Evolutionary conservation across 2,329 filamentous ascomycete genomes (phyloP).

Genomic region (Aureobasidium melanogenum): DNA sequence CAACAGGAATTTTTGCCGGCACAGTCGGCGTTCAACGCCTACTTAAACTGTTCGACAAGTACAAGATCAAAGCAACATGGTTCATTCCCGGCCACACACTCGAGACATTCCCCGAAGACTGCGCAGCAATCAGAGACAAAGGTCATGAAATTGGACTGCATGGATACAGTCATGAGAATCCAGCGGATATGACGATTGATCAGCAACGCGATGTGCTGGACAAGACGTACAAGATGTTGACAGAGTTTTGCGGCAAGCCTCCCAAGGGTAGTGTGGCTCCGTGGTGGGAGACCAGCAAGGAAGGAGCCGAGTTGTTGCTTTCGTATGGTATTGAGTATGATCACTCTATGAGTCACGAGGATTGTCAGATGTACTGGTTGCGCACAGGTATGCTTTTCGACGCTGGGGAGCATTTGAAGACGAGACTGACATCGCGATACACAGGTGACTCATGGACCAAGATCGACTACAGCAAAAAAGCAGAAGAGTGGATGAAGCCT

Average conservation of each 20-base stretch:
- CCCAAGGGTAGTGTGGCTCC: slow-evolving; percentile 63
- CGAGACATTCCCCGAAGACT: slow-evolving; percentile 57
- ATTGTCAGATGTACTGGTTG: slow-evolving; percentile 54
- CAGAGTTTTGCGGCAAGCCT: slow-evolving; percentile 59
- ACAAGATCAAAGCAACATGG: slow-evolving; percentile 59
- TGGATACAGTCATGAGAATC: slow-evolving; percentile 63
- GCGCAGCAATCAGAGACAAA: slow-evolving; percentile 49
- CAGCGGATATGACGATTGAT: slow-evolving; percentile 59
- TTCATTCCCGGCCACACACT: slow-evolving; percentile 54
- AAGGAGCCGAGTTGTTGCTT: slow-evolving; percentile 55
- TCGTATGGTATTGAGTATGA: slow-evolving; percentile 61
- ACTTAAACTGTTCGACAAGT: slow-evolving; percentile 60
- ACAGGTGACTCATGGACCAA: slow-evolving; percentile 55
- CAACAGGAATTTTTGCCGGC: slow-evolving; percentile 51
- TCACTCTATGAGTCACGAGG: slow-evolving; percentile 56
- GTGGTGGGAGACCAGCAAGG: slow-evolving; percentile 61
- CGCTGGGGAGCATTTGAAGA: slow-evolving; percentile 53
- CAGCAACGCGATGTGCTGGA: slow-evolving; percentile 66
- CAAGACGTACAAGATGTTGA: slow-evolving; percentile 61
- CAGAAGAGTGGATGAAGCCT: slow-evolving; percentile 58
- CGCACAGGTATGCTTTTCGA: slow-evolving; percentile 44
- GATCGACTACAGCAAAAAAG: slow-evolving; percentile 54
- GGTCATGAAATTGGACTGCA: slow-evolving; percentile 60
- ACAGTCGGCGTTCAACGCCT: slow-evolving; percentile 56
- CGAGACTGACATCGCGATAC: slow-evolving; percentile 15